phyloP scores from a whole-genome alignment of 2,329 filamentous ascomycete species.

The Talaromyces atroroseus region DNA sequence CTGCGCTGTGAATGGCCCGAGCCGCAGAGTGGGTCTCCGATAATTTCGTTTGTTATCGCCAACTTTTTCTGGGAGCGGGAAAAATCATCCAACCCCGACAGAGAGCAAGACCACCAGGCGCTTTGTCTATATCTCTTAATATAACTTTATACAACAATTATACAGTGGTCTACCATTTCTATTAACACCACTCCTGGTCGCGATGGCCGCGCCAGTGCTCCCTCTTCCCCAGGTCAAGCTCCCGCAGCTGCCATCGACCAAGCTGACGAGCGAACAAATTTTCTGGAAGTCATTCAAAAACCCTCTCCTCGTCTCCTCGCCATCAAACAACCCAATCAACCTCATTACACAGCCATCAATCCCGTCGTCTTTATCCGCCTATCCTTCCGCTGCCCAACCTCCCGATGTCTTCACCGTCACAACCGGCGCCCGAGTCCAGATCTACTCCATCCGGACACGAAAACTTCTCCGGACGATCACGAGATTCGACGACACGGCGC shows the following conservation, averaged over 20 bases:
- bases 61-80: background rate
- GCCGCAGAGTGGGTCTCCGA: background rate
- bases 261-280: constrained; percentile 78
- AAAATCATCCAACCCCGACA: background rate
- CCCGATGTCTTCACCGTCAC: constrained; percentile 75
- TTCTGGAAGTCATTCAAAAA: constrained; percentile 97
- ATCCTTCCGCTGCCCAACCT: constrained; percentile 42
- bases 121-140: background rate
- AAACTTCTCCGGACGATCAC: constrained; percentile 92
- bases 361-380: constrained; percentile 39
- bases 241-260: constrained; percentile 70
- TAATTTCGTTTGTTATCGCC: background rate
- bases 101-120: background rate
- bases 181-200: constrained; percentile 8
- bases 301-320: constrained; percentile 81
- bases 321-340: constrained; percentile 82
- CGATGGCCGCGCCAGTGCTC: constrained; percentile 81
- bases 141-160: background rate
- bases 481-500: constrained; percentile 85
- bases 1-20: background rate
- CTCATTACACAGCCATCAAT: constrained; percentile 70
- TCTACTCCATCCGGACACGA: constrained; percentile 86
- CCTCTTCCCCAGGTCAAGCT: constrained; percentile 76
- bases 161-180: background rate
- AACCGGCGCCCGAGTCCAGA: constrained; percentile 86